Evolutionary conservation across 78 protist species (phyloP), one percentile per base, ranked within the genome.

Genomic region (Dictyostelium capitatum): DNA sequence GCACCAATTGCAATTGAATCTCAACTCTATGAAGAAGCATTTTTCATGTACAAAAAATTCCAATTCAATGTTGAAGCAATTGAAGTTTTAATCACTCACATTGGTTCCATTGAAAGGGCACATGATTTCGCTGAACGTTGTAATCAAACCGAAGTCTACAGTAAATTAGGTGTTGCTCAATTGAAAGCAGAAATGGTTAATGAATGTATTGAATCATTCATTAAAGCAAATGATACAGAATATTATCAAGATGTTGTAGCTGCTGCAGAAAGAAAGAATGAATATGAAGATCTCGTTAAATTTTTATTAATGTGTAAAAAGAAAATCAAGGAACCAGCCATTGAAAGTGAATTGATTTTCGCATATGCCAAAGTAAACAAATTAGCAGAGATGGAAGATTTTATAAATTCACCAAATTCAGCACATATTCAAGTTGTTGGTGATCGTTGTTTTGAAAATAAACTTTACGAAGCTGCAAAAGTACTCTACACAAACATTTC

Each of bases 21-120:
- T 47, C 98, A 70, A 62, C 96, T 98, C 62, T 98, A 53, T 91
- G 99, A 99, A 91, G 99, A 99, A 82, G 99, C 99, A 15, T 99
- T 99, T 94, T 91, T 96, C 57, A 96, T 99, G 96, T 98, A 97
- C 98, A 95, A 98, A 96, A 99, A 98, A 97, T 96, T 92, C 90
- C 95, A 93, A 48, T 94, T 96, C 90, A 89, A 98, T 91, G 92
- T 75, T 19, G 94, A 54, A 74, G 99, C 99, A n/a, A 82, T 98
- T 73, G 79, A 97, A 54, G 99, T 99, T 37, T 98, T 99, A 19
- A 62, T 99, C 69, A 82, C 98, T 12, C 20, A 99, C 95, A 93
- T 98, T 56, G n/a, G 73, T 43, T 51, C 77, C 51, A 79, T 99
- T 19, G 97, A 96, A 54, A 96, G 99, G 30, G 99, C 99, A 20